Base-by-base conservation (phyloP, 2,329 filamentous ascomycete genomes). In the Dothistroma pini region DNA sequence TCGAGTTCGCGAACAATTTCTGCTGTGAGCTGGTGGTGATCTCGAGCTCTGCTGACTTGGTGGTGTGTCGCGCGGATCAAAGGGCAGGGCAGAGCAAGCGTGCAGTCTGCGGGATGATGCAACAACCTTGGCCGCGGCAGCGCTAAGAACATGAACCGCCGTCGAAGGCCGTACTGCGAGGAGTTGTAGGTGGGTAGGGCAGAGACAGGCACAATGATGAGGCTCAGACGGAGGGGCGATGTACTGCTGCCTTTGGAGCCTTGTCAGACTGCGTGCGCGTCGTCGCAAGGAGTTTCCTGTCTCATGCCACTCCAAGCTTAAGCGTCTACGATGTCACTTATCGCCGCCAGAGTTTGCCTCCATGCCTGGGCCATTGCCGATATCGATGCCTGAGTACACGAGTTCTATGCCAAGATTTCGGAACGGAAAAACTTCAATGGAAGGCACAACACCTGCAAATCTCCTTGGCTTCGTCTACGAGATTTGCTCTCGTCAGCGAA, bases 101-200 rank as follows among this genome's bases (percentile, higher is more conserved):
- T n/a, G 51, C 31, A 49, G 25, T 25, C 32, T 59, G 58, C 58
- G 58, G 54, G 58, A 61, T 61, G 58, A 61, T 61, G 58, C 58
- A 61, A 56, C 38, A 11, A 8, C 14, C 12, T 25, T 29, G 29
- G 19, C 11, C 25, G 48, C 29, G 41, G 41, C 48, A 35, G 31
- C 51, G 51, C 51, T 53, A 53, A 53, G 31, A 53, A 6, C n/a
- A n/a, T n/a, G n/a, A n/a, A n/a, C n/a, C n/a, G n/a, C 41, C 14
- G 51, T 35, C 10, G 51, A n/a, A 53, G 25, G 29, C 31, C 29
- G 29, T 1, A 12, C 35, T 16, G 10, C 10, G 34, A 38, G 10
- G 34, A 38, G 3, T 38, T 38, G 10, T 16, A 38, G 10, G 10
- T 34, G 32, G 32, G 32, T 4, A 38, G 34, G 14, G 34, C 34